Base-by-base conservation (phyloP, 1,284 basidiomycete species). In the Cystobasidium sp. region DNA sequence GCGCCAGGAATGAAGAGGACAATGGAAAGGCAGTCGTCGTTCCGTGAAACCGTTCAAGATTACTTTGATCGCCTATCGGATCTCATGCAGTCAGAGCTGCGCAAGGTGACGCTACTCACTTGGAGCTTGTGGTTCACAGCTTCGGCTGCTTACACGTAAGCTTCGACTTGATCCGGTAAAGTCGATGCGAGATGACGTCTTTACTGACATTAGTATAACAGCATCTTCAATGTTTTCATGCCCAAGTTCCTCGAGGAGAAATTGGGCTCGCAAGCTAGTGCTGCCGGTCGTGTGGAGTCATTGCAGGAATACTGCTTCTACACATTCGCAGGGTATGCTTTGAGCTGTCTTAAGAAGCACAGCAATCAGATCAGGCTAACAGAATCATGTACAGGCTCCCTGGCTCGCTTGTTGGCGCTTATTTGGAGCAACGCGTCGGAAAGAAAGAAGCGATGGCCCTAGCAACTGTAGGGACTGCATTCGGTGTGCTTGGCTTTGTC, bases 181-280 rank as follows among this genome's bases (percentile, higher is more conserved):
- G 6, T 1, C 46, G 18, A 39, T 31, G 37, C 10, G 22, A 31
- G 16, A 7, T 49, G 49, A 59, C 43, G 44, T 5, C 3, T 1
- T 6, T 58, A 18, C 16, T 18, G 14, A 43, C 18, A 3, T n/a
- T 43, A 0, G 10, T 16, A 6, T 1, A 94, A 89, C 80, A 97
- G 93, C 7, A 96, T 96, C 89, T 98, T 98, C 84, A 99, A 98
- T 80, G 94, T 97, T 14, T 98, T 91, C 82, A 86, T 97, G 22
- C 96, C 96, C 0, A 94, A 94, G 79, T 86, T 96, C 16, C 84
- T 98, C 41, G 94, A 94, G 41, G 22, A 74, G n/a, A 80, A 84
- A 87, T 86, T 77, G 80, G 84, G 20, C 75, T 72, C 52, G 44
- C 49, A 76, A 22, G 41, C 65, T 9, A 44, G 66, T 6, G 62